Evolutionary conservation across 2,329 filamentous ascomycete genomes (phyloP).

Genomic region (Arthroderma uncinatum): DNA sequence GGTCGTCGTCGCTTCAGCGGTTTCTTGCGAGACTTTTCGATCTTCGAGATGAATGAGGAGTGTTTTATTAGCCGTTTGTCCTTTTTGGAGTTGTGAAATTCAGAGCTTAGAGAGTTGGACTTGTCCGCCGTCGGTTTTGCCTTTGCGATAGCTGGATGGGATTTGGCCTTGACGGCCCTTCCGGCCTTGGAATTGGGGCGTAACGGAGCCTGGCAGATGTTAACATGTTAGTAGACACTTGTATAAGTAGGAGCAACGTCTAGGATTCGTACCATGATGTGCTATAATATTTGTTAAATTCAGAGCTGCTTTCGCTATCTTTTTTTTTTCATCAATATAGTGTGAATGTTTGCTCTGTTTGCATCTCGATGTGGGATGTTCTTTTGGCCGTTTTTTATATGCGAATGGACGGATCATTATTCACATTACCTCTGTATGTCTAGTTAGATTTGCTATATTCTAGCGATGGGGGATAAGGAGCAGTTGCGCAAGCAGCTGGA

Average conservation of each 20-base stretch:
- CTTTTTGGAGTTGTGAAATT: constrained; percentile 62
- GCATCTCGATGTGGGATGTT: background rate
- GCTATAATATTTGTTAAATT: background rate
- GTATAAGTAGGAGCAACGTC: background rate
- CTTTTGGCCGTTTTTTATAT: background rate
- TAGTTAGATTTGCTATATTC: background rate
- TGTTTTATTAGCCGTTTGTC: constrained; percentile 78
- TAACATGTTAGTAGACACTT: constrained; percentile 3
- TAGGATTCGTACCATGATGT: constrained; percentile 6
- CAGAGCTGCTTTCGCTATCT: background rate
- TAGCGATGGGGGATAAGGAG: background rate
- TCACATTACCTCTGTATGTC: no score
- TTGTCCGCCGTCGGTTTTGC: constrained; percentile 16
- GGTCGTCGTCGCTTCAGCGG: constrained; percentile 55
- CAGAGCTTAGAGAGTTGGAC: constrained; percentile 16
- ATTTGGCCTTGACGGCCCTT: constrained; percentile 14
- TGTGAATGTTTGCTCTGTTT: constrained; percentile 4
- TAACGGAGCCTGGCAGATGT: constrained; percentile 20
- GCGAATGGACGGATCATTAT: background rate
- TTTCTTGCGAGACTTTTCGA: constrained; percentile 51
- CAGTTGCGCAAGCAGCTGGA: constrained; percentile 10
- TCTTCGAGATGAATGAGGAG: constrained; percentile 64
- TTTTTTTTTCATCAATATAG: background rate
- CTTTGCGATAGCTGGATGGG: constrained; percentile 9
- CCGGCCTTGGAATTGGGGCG: constrained; percentile 17